A percentile compares a stretch with the other conserved stretches of the same genome.
phyloP scores from a whole-genome alignment of 495 filamentous ascomycete species.

The Opeltia flavorubescens region DNA sequence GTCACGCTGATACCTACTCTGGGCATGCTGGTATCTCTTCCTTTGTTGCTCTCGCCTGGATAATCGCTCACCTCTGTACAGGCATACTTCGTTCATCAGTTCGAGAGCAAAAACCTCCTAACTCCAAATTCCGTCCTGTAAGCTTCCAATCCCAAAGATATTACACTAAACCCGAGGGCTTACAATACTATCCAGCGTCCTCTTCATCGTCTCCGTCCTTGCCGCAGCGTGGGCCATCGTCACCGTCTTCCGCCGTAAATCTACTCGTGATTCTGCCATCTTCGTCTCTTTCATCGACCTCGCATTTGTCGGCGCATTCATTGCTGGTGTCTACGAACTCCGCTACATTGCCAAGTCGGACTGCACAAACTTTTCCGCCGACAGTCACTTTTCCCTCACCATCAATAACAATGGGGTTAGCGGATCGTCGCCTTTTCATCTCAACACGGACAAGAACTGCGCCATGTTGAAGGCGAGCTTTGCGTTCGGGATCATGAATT shows the following conservation, averaged over 20 bases:
- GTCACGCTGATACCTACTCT: slow-evolving; percentile 74
- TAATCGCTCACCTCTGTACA: slow-evolving; percentile 13
- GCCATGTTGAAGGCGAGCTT: slow-evolving; percentile 80
- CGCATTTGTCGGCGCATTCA: slow-evolving; percentile 74
- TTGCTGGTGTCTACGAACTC: slow-evolving; percentile 64
- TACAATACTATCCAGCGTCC: slow-evolving; percentile 25
- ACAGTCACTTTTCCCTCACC: slow-evolving; percentile 33
- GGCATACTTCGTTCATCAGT: slow-evolving; percentile 70
- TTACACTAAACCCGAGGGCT: no score
- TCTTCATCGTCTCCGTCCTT: slow-evolving; percentile 81
- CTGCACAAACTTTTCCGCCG: slow-evolving; percentile 44
- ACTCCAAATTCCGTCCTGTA: slow-evolving; percentile 42
- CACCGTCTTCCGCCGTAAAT: slow-evolving; percentile 69
- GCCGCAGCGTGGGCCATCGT: slow-evolving; percentile 65
- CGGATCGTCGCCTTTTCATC: slow-evolving; percentile 26
- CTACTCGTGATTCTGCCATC: slow-evolving; percentile 49
- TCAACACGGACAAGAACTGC: slow-evolving; percentile 58
- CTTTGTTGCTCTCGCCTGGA: neutral
- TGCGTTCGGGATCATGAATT: slow-evolving; percentile 79
- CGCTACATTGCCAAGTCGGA: slow-evolving; percentile 51
- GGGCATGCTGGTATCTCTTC: slow-evolving; percentile 55
- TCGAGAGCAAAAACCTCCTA: slow-evolving; percentile 50
- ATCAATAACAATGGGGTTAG: slow-evolving; percentile 46
- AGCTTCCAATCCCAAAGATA: neutral
- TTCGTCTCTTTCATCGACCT: slow-evolving; percentile 76